Conservation (phyloP, 2,329 filamentous ascomycete species). For the Penicillium sclerotigenum region DNA sequence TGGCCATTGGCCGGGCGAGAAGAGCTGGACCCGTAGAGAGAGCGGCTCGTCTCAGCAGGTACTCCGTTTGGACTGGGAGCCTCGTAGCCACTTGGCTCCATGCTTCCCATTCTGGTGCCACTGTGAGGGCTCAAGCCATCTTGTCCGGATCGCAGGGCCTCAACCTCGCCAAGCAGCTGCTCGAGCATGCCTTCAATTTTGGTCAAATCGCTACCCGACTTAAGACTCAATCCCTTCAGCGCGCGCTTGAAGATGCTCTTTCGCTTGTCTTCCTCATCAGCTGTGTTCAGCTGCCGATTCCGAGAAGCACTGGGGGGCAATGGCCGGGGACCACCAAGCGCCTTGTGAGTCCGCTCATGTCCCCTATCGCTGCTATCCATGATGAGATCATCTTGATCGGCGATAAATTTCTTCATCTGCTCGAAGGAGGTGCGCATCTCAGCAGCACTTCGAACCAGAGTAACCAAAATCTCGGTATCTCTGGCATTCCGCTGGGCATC, state of each 20-base stretch:
- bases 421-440: constrained; percentile 98
- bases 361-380: constrained; percentile 84
- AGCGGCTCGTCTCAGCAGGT: constrained; percentile 64
- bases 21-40: constrained; percentile 66
- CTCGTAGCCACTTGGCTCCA: constrained; percentile 75
- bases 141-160: constrained; percentile 66
- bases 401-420: constrained; percentile 88
- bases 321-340: constrained; percentile 81
- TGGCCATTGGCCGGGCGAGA: constrained; percentile 45
- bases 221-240: constrained; percentile 83
- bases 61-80: constrained; percentile 76
- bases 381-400: constrained; percentile 84
- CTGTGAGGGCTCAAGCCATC: constrained; percentile 35
- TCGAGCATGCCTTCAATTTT: constrained; percentile 91
- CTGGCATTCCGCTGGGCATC: constrained; percentile 94
- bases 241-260: constrained; percentile 92
- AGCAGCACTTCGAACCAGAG: constrained; percentile 85
- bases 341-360: constrained; percentile 79
- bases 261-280: constrained; percentile 69
- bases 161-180: constrained; percentile 87
- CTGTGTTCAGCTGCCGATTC: constrained; percentile 49
- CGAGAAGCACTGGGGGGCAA: constrained; percentile 66
- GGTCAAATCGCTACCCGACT: constrained; percentile 80
- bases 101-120: constrained; percentile 45
- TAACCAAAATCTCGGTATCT: constrained; percentile 93